A percentile compares a stretch with the other conserved stretches of the same genome.
Evolutionary conservation across 2,329 filamentous ascomycete genomes (phyloP).

Genomic region (Xylariaceae sp.): DNA sequence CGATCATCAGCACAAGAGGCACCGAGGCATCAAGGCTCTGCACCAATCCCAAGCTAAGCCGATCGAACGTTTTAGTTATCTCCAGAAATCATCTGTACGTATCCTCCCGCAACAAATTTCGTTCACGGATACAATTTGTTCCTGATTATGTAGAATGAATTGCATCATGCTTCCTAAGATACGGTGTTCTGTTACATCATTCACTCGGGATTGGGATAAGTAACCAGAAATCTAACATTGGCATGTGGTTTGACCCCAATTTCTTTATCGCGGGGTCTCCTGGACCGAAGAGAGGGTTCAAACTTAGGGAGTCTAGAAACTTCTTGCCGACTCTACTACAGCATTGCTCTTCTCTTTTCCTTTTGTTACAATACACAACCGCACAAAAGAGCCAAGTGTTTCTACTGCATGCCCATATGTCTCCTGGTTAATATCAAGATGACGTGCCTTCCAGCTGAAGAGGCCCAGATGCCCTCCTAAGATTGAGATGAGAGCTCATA

Average conservation of each 20-base stretch:
- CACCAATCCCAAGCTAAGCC: not conserved
- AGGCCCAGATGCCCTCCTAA: slow-evolving; percentile 2
- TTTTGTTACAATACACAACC: too few species aligned
- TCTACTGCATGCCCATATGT: not conserved
- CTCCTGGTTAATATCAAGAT: slow-evolving; percentile 4
- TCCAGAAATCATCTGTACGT: slow-evolving; percentile 7
- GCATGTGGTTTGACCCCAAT: too few species aligned
- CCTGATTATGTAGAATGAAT: slow-evolving; percentile 4
- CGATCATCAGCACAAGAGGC: too few species aligned
- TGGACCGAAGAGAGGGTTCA: not conserved
- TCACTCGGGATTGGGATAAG: not conserved
- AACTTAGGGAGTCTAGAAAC: too few species aligned
- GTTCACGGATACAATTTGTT: too few species aligned
- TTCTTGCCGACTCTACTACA: slow-evolving; percentile 13
- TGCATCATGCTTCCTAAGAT: slow-evolving; percentile 15
- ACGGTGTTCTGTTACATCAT: slow-evolving; percentile 6
- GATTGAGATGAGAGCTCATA: not conserved
- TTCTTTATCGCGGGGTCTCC: slow-evolving; percentile 7
- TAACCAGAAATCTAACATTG: too few species aligned
- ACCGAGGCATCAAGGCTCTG: too few species aligned
- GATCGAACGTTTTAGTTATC: slow-evolving; percentile 4
- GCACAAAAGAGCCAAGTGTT: too few species aligned
- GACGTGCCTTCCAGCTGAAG: not conserved
- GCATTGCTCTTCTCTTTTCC: too few species aligned
- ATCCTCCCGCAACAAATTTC: too few species aligned